Percentiles rank a stretch among this genome's conserved stretches.
These are phyloP conservation scores for Trypanosoma avium DNA, from an alignment of 208 protist species.

Conservation along the genomic window DNA sequence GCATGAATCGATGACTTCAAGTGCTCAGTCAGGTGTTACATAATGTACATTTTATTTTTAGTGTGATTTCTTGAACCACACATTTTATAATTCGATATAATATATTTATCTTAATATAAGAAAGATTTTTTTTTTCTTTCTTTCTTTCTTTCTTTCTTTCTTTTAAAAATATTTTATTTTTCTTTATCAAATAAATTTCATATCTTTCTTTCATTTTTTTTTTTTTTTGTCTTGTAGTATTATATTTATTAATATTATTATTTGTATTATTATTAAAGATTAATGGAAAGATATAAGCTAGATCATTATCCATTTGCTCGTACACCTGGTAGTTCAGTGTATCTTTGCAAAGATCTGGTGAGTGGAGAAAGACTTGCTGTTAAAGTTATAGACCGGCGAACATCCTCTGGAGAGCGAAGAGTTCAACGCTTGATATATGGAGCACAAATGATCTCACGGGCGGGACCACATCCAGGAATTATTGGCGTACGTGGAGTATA, in stretches of 20 bases:
- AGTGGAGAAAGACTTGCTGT: constrained; percentile 46
- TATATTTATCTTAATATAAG: not conserved
- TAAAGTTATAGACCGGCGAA: constrained; percentile 64
- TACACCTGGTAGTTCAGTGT: constrained; percentile 41
- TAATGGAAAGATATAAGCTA: constrained; percentile 56
- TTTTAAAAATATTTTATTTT: constrained; percentile 6
- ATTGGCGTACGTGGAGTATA: constrained; percentile 93
- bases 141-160: not conserved
- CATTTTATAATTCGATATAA: constrained; percentile 9
- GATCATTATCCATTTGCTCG: constrained; percentile 38
- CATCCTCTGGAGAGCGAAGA: constrained; percentile 33
- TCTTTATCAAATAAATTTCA: not conserved
- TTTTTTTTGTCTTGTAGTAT: not conserved
- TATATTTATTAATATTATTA: too few relatives aligned
- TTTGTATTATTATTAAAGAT: too few relatives aligned
- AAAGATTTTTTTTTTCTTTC: constrained; percentile 11
- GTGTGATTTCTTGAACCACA: too few relatives aligned
- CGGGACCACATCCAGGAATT: constrained; percentile 49
- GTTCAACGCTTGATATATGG: constrained; percentile 51
- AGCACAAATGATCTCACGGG: constrained; percentile 37
- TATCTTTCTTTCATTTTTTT: constrained; percentile 8
- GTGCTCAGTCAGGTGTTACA: not conserved
- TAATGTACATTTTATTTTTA: constrained; percentile 7
- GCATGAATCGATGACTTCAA: not conserved
- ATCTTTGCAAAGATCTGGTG: constrained; percentile 44